phyloP scores from a whole-genome alignment of 345 rosid genomes.

The Hirschfeldia incana region DNA sequence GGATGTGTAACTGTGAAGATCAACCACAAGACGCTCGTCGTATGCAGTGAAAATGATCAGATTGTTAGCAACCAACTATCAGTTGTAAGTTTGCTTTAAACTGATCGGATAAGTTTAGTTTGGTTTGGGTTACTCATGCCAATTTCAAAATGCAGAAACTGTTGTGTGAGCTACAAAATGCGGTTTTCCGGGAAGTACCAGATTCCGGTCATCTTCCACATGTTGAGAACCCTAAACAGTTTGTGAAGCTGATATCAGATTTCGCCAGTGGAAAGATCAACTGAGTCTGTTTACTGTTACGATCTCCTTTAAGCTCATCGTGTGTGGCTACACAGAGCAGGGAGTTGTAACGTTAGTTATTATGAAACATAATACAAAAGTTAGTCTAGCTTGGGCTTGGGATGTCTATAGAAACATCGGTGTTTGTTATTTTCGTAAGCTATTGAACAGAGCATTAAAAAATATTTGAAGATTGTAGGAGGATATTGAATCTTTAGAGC shows the following conservation, averaged over 20 bases:
- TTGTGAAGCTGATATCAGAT: constrained; percentile 54
- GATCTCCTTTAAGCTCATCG: constrained; percentile 1
- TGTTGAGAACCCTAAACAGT: constrained; percentile 62
- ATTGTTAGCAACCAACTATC: constrained; percentile 62
- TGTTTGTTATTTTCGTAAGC: background rate
- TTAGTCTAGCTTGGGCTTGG: constrained; percentile 7
- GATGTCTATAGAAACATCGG: constrained; percentile 6
- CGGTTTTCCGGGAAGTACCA: constrained; percentile 51
- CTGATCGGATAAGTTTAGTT: background rate
- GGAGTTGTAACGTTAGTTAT: constrained; percentile 5
- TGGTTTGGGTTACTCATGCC: background rate
- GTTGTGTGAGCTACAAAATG: constrained; percentile 57
- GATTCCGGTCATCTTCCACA: constrained; percentile 79
- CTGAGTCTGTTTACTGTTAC: background rate
- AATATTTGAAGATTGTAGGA: background rate
- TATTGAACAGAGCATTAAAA: background rate
- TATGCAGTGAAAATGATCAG: constrained; percentile 71
- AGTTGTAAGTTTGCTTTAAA: constrained; percentile 48
- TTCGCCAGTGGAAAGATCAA: constrained; percentile 38
- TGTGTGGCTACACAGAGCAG: constrained; percentile 11
- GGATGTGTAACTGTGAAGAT: constrained; percentile 46
- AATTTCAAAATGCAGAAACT: constrained; percentile 49
- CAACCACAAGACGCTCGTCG: constrained; percentile 61
- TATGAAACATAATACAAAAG: background rate
- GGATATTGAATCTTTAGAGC: background rate